Percentiles rank a stretch among this genome's conserved stretches.
These are phyloP conservation scores for Neonectria faginata DNA, from an alignment of 2,329 filamentous ascomycete species.

Conservation along the genomic window DNA sequence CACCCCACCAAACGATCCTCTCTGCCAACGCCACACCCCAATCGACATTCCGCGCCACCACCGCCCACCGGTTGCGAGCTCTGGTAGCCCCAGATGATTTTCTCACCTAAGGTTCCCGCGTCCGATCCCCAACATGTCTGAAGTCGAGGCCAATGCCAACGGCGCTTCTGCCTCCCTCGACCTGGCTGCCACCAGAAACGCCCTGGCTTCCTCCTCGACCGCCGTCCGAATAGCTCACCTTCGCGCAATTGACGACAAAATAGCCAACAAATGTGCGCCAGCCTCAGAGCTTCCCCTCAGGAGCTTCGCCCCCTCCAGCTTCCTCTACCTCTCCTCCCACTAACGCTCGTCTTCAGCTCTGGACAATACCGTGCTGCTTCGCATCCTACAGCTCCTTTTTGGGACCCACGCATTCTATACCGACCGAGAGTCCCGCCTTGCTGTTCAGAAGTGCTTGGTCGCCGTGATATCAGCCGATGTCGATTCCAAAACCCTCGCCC, in stretches of 20 bases:
- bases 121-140: constrained; percentile 51
- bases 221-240: constrained; percentile 65
- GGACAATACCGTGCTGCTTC: constrained; percentile 61
- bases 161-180: constrained; percentile 58
- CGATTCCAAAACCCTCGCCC: constrained; percentile 67
- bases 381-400: constrained; percentile 80
- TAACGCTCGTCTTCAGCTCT: constrained; percentile 53
- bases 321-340: constrained; percentile 24
- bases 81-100: constrained; percentile 52
- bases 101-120: constrained; percentile 38
- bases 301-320: constrained; percentile 7
- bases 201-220: constrained; percentile 73
- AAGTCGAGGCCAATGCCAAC: constrained; percentile 58
- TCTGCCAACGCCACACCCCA: constrained; percentile 15
- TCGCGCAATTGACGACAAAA: constrained; percentile 66
- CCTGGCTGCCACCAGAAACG: constrained; percentile 60
- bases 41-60: constrained; percentile 32
- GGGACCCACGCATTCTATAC: constrained; percentile 88
- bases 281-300: constrained; percentile 10
- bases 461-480: constrained; percentile 71
- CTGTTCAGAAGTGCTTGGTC: constrained; percentile 83
- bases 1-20: constrained; percentile 4
- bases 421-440: constrained; percentile 85
- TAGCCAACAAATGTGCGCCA: constrained; percentile 65
- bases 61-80: constrained; percentile 37